Evolutionary conservation across 148 eudicot species (phyloP).

Genomic region (Linanthus parryae): DNA sequence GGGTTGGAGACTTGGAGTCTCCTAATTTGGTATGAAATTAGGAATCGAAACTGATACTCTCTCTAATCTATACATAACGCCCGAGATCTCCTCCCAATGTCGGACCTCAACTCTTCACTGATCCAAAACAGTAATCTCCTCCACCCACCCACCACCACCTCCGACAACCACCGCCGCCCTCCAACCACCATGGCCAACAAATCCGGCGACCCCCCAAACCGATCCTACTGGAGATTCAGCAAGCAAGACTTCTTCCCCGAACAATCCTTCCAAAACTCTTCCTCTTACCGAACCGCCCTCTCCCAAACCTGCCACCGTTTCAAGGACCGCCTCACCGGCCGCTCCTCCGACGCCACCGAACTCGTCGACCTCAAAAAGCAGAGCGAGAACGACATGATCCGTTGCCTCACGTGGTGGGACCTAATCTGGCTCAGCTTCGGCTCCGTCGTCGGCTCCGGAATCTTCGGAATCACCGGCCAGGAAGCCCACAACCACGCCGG

Average conservation of each 20-base stretch:
- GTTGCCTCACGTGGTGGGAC: slow-evolving; percentile 79
- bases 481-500: slow-evolving; percentile 75
- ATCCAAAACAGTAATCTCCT: too few species aligned
- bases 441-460: slow-evolving; percentile 86
- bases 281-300: slow-evolving; percentile 47
- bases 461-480: slow-evolving; percentile 78
- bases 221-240: slow-evolving; percentile 56
- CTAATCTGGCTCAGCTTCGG: slow-evolving; percentile 73
- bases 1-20: too few species aligned
- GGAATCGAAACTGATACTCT: too few species aligned
- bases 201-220: too few species aligned
- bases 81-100: too few species aligned
- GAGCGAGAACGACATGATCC: slow-evolving; percentile 39
- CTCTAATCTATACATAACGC: too few species aligned
- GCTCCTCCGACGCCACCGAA: slow-evolving; percentile 57
- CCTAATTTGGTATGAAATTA: too few species aligned
- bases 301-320: slow-evolving; percentile 42
- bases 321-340: slow-evolving; percentile 43
- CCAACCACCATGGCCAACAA: too few species aligned
- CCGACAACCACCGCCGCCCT: too few species aligned
- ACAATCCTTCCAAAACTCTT: slow-evolving; percentile 43
- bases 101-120: too few species aligned
- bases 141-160: too few species aligned
- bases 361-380: slow-evolving; percentile 28
- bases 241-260: slow-evolving; percentile 74